These are phyloP conservation scores for Hypoxylon lienhwacheense DNA, from an alignment of 495 filamentous ascomycete species.

Conservation along the genomic window DNA sequence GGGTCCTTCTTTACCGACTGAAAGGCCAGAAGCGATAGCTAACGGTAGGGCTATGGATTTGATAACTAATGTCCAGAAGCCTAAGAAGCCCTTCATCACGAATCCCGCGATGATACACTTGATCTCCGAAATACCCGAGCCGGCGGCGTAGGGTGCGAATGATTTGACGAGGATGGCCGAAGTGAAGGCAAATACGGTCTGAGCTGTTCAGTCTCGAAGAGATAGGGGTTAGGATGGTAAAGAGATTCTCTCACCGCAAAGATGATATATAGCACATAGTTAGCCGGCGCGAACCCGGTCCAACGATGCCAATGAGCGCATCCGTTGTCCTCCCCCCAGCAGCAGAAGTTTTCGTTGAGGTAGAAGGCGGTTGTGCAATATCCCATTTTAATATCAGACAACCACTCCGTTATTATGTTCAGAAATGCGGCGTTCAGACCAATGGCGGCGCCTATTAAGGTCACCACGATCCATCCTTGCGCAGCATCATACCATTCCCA, in stretches of 20 bases:
- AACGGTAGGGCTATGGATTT: constrained; percentile 91
- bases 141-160: constrained; percentile 95
- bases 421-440: constrained; percentile 90
- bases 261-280: constrained; percentile 86
- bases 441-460: constrained; percentile 87
- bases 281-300: constrained; percentile 75
- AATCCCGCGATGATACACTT: constrained; percentile 99
- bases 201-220: not conserved
- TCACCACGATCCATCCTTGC: constrained; percentile 98
- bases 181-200: constrained; percentile 80
- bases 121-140: constrained; percentile 97
- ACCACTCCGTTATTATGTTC: constrained; percentile 96
- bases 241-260: constrained; percentile 88
- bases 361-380: constrained; percentile 96
- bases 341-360: constrained; percentile 97
- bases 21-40: constrained; percentile 91
- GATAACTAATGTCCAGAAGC: constrained; percentile 88
- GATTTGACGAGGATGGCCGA: constrained; percentile 85
- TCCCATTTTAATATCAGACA: constrained; percentile 92
- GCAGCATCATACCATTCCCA: constrained; percentile 92
- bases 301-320: constrained; percentile 90
- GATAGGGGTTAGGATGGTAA: constrained; percentile 1
- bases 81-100: constrained; percentile 97
- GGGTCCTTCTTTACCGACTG: constrained; percentile 95
- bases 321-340: constrained; percentile 91